Conservation (phyloP, 257 asterid genomes). For the Solanum etuberosum region DNA sequence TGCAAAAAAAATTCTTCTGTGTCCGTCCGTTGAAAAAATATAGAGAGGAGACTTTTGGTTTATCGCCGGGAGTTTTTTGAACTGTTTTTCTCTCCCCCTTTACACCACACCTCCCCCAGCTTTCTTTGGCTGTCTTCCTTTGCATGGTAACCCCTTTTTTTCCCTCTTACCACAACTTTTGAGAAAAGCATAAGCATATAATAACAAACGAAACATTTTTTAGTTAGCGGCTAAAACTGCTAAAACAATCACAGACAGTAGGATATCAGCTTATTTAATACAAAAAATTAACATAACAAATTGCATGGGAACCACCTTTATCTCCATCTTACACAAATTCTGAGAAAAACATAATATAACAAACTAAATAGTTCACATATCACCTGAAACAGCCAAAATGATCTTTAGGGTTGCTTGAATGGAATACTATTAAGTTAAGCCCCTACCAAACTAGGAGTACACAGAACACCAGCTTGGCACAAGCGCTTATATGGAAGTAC, state of each 20-base stretch:
- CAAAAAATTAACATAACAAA: neutral
- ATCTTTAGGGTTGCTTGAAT: neutral
- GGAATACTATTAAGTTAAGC: neutral
- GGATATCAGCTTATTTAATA: neutral
- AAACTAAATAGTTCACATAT: neutral
- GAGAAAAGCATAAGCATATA: neutral
- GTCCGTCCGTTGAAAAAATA: neutral
- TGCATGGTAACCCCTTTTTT: neutral
- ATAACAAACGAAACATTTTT: neutral
- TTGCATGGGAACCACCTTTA: neutral
- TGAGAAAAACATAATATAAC: neutral
- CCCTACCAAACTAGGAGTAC: neutral
- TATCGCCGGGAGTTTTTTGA: neutral
- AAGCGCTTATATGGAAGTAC: slow-evolving; percentile 18
- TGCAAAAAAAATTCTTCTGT: neutral
- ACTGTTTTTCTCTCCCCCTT: neutral
- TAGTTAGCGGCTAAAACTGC: neutral
- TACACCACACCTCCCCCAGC: neutral
- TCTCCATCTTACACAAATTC: neutral
- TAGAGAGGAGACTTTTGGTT: neutral
- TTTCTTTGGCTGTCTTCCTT: neutral
- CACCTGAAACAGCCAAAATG: neutral
- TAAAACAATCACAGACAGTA: neutral
- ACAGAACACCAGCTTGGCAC: neutral
- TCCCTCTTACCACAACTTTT: neutral